These are phyloP conservation scores for Silene coronaria DNA, from an alignment of 179 eudicot genomes.

Conservation along the genomic window DNA sequence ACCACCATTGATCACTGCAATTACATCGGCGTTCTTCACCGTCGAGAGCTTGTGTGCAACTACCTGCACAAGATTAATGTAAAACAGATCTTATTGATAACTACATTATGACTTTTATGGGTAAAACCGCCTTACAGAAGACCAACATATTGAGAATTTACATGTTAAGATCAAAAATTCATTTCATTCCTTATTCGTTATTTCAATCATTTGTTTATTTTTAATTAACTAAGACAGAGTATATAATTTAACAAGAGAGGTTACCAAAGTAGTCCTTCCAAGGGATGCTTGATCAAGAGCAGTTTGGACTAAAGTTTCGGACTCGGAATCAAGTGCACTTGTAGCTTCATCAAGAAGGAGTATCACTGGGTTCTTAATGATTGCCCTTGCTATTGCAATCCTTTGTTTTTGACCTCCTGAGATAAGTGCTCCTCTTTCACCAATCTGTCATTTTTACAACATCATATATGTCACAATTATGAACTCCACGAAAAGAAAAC, in stretches of 20 bases:
- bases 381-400: conserved; percentile 43
- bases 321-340: conserved; percentile 41
- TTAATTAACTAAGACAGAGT: too few species aligned
- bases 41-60: conserved; percentile 48
- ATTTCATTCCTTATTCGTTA: too few species aligned
- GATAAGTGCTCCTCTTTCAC: conserved; percentile 38
- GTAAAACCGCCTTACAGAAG: not conserved
- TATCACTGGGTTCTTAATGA: conserved; percentile 40
- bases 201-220: too few species aligned
- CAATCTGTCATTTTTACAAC: conserved; percentile 24
- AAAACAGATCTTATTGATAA: too few species aligned
- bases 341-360: conserved; percentile 48
- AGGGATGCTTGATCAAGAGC: conserved; percentile 44
- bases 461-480: too few species aligned
- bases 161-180: too few species aligned
- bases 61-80: conserved; percentile 23
- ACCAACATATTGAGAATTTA: too few species aligned
- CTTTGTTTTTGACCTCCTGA: conserved; percentile 52
- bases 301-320: conserved; percentile 39
- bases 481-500: too few species aligned
- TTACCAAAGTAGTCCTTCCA: conserved; percentile 44
- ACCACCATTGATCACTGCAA: conserved; percentile 32
- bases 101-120: too few species aligned
- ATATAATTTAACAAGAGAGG: too few species aligned
- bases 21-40: conserved; percentile 38